A percentile compares a stretch with the other conserved stretches of the same genome.
Conservation (phyloP, 2,329 filamentous ascomycete genomes). For the Shiraia bambusicola region DNA sequence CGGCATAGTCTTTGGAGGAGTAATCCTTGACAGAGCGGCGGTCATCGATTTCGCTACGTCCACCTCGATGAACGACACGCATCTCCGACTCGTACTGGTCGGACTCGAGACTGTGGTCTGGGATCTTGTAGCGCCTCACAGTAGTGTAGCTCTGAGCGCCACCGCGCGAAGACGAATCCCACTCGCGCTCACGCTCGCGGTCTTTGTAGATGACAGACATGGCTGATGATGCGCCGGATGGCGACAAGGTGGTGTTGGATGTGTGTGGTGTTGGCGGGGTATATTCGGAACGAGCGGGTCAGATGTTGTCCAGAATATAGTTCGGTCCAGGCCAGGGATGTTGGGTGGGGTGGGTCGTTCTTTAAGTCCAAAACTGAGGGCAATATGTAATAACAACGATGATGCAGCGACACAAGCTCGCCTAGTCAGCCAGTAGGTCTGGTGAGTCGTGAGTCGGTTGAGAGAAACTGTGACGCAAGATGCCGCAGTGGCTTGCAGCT, state of each 20-base stretch:
- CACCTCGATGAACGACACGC: slow-evolving; percentile 47
- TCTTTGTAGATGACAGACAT: slow-evolving; percentile 50
- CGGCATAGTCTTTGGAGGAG: slow-evolving; percentile 41
- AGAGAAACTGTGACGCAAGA: slow-evolving; percentile 17
- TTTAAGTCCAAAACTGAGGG: background rate
- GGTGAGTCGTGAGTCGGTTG: slow-evolving; percentile 11
- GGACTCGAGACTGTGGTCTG: slow-evolving; percentile 47
- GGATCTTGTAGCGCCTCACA: slow-evolving; percentile 62
- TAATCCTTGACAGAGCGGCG: slow-evolving; percentile 34
- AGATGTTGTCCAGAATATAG: slow-evolving; percentile 5
- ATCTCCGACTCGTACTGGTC: slow-evolving; percentile 52
- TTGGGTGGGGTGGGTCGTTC: too few species aligned
- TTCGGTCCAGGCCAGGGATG: background rate
- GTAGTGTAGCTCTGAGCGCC: slow-evolving; percentile 53
- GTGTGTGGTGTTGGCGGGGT: slow-evolving; percentile 2
- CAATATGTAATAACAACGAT: too few species aligned
- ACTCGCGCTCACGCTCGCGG: slow-evolving; percentile 49
- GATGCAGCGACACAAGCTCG: slow-evolving; percentile 10
- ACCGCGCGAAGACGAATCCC: slow-evolving; percentile 41
- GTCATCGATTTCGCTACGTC: slow-evolving; percentile 28
- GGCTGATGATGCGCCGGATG: slow-evolving; percentile 12
- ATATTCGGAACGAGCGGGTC: slow-evolving; percentile 1
- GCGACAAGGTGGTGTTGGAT: slow-evolving; percentile 2
- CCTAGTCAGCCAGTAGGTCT: slow-evolving; percentile 18
- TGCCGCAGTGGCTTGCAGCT: slow-evolving; percentile 21